phyloP scores from a whole-genome alignment of 2,329 filamentous ascomycete species.

The Alternaria arbusti region DNA sequence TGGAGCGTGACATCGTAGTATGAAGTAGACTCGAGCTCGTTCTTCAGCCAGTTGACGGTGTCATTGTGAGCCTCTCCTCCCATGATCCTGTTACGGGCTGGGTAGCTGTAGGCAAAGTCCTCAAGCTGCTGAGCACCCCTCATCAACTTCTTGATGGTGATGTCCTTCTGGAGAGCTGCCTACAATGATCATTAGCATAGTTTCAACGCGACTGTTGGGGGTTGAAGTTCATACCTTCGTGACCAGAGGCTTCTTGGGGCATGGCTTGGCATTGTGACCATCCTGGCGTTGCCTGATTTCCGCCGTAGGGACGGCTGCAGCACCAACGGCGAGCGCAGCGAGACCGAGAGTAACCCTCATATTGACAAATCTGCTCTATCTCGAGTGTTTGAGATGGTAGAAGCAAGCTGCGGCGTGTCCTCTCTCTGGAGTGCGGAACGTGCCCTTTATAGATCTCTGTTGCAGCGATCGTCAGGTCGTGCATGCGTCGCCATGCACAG shows the following conservation, averaged over 20 bases:
- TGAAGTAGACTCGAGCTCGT: slow-evolving; percentile 34
- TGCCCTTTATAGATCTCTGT: background rate
- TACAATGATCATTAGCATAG: slow-evolving; percentile 16
- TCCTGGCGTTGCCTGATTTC: background rate
- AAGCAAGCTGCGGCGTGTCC: background rate
- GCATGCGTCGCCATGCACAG: background rate
- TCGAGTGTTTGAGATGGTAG: background rate
- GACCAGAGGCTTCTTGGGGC: slow-evolving; percentile 12
- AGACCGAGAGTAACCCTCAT: slow-evolving; percentile 33
- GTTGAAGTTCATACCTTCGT: slow-evolving; percentile 19
- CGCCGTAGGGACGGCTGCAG: slow-evolving; percentile 18
- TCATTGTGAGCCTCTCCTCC: slow-evolving; percentile 48
- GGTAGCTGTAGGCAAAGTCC: slow-evolving; percentile 47
- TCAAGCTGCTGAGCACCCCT: slow-evolving; percentile 42
- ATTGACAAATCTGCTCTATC: slow-evolving; percentile 4
- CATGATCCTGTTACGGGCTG: slow-evolving; percentile 47
- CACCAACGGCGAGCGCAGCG: slow-evolving; percentile 27
- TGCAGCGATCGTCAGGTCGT: background rate
- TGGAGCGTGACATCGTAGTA: slow-evolving; percentile 49
- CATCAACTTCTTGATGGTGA: slow-evolving; percentile 36
- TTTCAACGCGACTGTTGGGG: background rate
- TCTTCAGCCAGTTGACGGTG: slow-evolving; percentile 48
- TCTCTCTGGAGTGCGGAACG: background rate
- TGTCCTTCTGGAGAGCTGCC: slow-evolving; percentile 36
- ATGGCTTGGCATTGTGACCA: background rate